Conservation (phyloP, 2,329 filamentous ascomycete genomes). For the Pseudogymnoascus sp. region DNA sequence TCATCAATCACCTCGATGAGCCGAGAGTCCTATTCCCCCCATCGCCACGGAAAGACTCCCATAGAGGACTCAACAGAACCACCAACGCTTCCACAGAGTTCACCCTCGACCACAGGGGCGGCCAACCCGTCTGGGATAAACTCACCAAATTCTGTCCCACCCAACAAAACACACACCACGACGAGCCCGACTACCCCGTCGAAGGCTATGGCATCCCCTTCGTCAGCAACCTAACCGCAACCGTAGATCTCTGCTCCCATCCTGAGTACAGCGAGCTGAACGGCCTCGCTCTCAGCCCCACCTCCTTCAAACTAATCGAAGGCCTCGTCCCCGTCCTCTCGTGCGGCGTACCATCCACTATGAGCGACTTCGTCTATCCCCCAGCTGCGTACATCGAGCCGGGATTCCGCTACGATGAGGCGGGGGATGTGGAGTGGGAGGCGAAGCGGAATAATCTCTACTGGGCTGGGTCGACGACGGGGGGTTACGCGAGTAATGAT, state of each 20-base stretch:
- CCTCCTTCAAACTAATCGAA: slow-evolving; percentile 33
- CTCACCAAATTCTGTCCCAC: slow-evolving; percentile 28
- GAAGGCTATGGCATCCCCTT: slow-evolving; percentile 29
- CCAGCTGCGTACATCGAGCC: slow-evolving; percentile 41
- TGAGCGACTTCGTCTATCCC: slow-evolving; percentile 46
- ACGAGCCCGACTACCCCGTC: neutral
- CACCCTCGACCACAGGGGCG: slow-evolving; percentile 25
- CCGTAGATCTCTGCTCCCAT: slow-evolving; percentile 37
- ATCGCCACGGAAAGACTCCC: neutral
- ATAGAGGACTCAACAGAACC: neutral
- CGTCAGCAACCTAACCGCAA: slow-evolving; percentile 24
- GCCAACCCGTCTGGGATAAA: slow-evolving; percentile 25
- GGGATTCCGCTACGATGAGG: slow-evolving; percentile 35
- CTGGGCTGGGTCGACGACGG: slow-evolving; percentile 50
- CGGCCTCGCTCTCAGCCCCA: slow-evolving; percentile 35
- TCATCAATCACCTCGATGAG: slow-evolving; percentile 43
- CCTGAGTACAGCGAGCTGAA: slow-evolving; percentile 40
- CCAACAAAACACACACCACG: neutral
- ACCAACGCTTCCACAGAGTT: slow-evolving; percentile 11
- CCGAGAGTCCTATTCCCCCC: slow-evolving; percentile 31
- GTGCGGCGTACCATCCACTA: slow-evolving; percentile 35
- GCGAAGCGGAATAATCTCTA: slow-evolving; percentile 44
- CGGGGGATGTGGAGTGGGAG: slow-evolving; percentile 39
- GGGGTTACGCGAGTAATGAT: slow-evolving; percentile 32
- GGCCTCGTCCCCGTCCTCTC: slow-evolving; percentile 41